phyloP scores from a whole-genome alignment of 2,329 filamentous ascomycete genomes.

The Ophiognomonia clavigignenti-juglandacearum region DNA sequence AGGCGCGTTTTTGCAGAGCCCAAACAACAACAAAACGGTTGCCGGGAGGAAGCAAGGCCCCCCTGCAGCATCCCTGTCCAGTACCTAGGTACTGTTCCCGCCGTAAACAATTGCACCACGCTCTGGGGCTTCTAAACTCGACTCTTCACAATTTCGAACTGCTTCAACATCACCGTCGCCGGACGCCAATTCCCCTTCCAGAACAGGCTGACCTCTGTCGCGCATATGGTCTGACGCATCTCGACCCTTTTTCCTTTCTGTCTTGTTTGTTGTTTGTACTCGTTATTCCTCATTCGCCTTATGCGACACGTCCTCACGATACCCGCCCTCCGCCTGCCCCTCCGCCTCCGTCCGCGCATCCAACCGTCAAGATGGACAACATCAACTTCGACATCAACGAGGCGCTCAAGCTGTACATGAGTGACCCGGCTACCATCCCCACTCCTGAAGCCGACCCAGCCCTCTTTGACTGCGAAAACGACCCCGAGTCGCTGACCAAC shows the following conservation, averaged over 20 bases:
- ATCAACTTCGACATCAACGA: constrained; percentile 93
- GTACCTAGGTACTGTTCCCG: background rate
- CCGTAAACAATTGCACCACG: constrained; percentile 1
- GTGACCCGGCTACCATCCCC: constrained; percentile 76
- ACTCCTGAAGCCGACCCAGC: constrained; percentile 81
- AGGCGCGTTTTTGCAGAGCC: background rate
- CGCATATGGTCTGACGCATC: background rate
- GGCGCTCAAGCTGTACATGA: constrained; percentile 94
- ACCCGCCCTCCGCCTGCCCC: constrained; percentile 15
- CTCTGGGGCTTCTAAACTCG: background rate
- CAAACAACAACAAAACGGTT: constrained; percentile 13
- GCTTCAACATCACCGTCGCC: constrained; percentile 4
- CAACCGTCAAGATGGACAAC: constrained; percentile 56
- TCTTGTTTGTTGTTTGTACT: constrained; percentile 1
- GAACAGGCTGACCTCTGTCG: background rate
- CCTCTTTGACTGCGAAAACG: constrained; percentile 87
- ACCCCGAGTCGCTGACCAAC: constrained; percentile 76
- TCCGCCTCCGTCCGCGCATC: too few relatives aligned
- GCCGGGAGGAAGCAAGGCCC: background rate
- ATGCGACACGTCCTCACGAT: too few relatives aligned
- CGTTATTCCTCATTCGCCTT: constrained; percentile 5
- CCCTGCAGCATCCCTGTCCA: background rate
- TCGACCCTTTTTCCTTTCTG: background rate
- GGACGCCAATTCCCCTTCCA: background rate
- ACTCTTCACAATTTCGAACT: background rate